Evolutionary conservation across 208 protist genomes (phyloP), one percentile per base, ranked within the genome.

Genomic region (Wallacemonas sp.): DNA sequence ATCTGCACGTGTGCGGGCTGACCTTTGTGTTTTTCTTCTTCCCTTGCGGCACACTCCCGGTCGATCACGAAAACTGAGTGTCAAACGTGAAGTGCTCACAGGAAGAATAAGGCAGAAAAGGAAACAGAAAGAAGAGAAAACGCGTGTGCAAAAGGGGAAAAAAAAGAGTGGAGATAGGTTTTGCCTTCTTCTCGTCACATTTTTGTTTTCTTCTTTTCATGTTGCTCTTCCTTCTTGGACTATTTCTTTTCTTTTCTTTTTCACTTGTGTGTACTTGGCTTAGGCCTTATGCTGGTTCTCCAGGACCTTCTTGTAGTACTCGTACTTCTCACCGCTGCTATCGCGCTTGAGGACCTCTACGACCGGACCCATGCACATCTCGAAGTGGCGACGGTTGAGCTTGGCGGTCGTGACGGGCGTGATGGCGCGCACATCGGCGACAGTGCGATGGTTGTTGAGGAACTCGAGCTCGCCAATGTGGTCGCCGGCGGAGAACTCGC

Each of bases 391-490:
- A 48, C 91, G 87, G 74, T 97, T 97, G 4, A 97, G 74, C 72
- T 94, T 93, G 28, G 91, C 91, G 29, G 91, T 93, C 11, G 79
- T 89, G 33, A 97, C 89, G 50, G 79, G 65, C 22, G 91, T 94
- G 38, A 77, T 55, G 44, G 91, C 89, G 18, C 86, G 67, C 5
- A 97, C 77, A 46, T 97, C 91, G 1, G 91, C 91, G 18, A 95
- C 91, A 18, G 76, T 89, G 52, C 76, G 74, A 73, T 97, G 91
- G 36, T 97, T 87, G 78, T 95, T 95, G 46, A 97, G 46, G 66
- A 97, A 97, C 77, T 97, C 91, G 23, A 97, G 74, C 72, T 97
- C 91, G 20, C 91, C 91, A 65, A 97, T 74, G 74, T 95, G 80
- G 74, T 94, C 91, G 28, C 91, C 91, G 39, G 69, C 65, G 61